Conservation (phyloP, 495 filamentous ascomycete species). For the Tuber borchii region DNA sequence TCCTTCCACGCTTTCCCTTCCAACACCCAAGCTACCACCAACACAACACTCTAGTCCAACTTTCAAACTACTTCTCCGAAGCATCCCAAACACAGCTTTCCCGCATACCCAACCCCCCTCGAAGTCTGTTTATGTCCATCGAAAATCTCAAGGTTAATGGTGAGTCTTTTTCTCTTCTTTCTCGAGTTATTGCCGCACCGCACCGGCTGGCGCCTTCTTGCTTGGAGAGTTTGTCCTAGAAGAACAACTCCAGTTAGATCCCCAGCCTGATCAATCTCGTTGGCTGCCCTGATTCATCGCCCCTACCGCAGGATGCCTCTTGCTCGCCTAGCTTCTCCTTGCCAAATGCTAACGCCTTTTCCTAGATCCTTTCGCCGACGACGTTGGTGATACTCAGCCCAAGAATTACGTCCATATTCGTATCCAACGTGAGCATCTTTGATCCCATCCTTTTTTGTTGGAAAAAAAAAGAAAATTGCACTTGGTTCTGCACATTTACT, state of each 20-base stretch:
- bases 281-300: not conserved
- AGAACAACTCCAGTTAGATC: not conserved
- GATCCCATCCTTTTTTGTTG: not conserved
- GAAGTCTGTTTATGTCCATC: conserved; percentile 90
- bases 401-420: conserved; percentile 99
- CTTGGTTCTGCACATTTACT: conserved; percentile 8
- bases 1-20: conserved; percentile 4
- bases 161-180: conserved; percentile 52
- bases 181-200: conserved; percentile 1
- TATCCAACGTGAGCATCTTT: conserved; percentile 83
- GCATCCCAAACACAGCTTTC: conserved; percentile 27
- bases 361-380: conserved; percentile 99
- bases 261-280: not conserved
- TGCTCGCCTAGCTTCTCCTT: conserved; percentile 8
- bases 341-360: conserved; percentile 22
- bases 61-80: conserved; percentile 15
- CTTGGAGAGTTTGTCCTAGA: conserved; percentile 10
- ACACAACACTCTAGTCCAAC: conserved; percentile 1
- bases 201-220: conserved; percentile 24
- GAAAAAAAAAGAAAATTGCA: not conserved
- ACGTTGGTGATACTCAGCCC: conserved; percentile 97
- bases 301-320: conserved; percentile 1
- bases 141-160: conserved; percentile 99
- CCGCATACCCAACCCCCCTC: conserved; percentile 30
- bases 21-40: conserved; percentile 1